Base-by-base conservation (phyloP, 148 eudicot genomes). In the Persicaria maculosa region DNA sequence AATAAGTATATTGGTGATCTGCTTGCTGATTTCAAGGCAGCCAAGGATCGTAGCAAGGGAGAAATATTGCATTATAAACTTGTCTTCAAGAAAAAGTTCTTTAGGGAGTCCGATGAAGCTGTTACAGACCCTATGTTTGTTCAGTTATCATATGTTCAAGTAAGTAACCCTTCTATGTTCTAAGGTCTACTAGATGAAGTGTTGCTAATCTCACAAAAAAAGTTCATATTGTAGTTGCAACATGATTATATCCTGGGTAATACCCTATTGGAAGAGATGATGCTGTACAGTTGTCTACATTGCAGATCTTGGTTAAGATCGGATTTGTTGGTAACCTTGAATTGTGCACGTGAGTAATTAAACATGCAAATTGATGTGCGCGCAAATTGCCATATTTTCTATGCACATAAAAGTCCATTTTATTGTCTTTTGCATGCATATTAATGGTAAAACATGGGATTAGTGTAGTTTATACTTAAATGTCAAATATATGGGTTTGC, bases 191-290 rank as follows among this genome's bases (percentile, higher is more conserved):
- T 47, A 11, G 20, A 47, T 61, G 36, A 19, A 43, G 20, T 7
- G 31, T 62, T 22, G 70, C 45, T 14, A 17, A 14, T 74, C 71
- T 64, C 50, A 61, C 44, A 11, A 31, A 22, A 71, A 36, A 25
- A 50, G 2, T 76, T 64, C 50, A 44, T 73, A 55, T 72, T 79
- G 70, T 85, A 93, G 98, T 74, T 91, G 74, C 99, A 96, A 92
- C 97, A 96, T 82, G 99, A 96, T 85, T 96, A 92, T 84, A 91
- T 96, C 77, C 57, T 86, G 84, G 99, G 99, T 40, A 92, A 96
- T 96, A 96, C 81, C 99, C 99, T 64, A 94, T 96, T 79, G 99
- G 99, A 80, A 92, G 88, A 81, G 97, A 90, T 79, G 99, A 96
- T 81, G 92, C 99, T 65, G 97, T 93, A 70, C 97, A 96, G 72